Conservation (phyloP, 139 green algal genomes). For the Pleodorina starrii region DNA sequence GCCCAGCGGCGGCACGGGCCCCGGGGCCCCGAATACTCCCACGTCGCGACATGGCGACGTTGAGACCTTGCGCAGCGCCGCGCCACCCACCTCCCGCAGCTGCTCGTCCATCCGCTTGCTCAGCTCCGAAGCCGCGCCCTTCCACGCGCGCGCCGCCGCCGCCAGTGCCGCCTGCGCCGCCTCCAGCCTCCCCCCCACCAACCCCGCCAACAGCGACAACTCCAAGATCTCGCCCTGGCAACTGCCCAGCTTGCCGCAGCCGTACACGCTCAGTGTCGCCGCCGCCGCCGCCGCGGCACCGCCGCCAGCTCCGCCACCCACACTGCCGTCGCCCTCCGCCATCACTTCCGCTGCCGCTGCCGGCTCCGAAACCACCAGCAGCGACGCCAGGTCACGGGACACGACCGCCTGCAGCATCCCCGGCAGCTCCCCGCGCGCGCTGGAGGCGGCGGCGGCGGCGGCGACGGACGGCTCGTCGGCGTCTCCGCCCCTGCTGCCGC, state of each 20-base stretch:
- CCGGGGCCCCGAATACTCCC: too few relatives aligned
- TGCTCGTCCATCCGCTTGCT: constrained; percentile 55
- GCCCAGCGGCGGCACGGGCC: too few relatives aligned
- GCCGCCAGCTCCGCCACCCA: not conserved
- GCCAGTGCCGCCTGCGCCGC: constrained; percentile 38
- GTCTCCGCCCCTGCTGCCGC: not conserved
- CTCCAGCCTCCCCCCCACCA: constrained; percentile 47
- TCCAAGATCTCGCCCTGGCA: constrained; percentile 41
- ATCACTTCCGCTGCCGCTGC: not conserved
- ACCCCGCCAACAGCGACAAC: constrained; percentile 34
- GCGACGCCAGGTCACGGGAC: constrained; percentile 22
- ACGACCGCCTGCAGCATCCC: constrained; percentile 39
- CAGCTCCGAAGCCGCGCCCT: constrained; percentile 35
- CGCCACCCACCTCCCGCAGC: constrained; percentile 22
- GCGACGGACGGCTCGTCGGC: too few relatives aligned
- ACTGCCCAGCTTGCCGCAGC: constrained; percentile 17
- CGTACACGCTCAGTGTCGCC: constrained; percentile 19
- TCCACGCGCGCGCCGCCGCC: constrained; percentile 54
- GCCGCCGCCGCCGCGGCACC: not conserved
- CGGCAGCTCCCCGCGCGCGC: not conserved
- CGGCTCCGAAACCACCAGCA: constrained; percentile 36
- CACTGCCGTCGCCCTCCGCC: not conserved
- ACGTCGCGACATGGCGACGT: too few relatives aligned
- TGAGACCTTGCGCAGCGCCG: too few relatives aligned
- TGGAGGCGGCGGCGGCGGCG: not conserved